Evolutionary conservation across 345 rosid genomes (phyloP), one percentile per base, ranked within the genome.

Genomic region (Hevea brasiliensis): DNA sequence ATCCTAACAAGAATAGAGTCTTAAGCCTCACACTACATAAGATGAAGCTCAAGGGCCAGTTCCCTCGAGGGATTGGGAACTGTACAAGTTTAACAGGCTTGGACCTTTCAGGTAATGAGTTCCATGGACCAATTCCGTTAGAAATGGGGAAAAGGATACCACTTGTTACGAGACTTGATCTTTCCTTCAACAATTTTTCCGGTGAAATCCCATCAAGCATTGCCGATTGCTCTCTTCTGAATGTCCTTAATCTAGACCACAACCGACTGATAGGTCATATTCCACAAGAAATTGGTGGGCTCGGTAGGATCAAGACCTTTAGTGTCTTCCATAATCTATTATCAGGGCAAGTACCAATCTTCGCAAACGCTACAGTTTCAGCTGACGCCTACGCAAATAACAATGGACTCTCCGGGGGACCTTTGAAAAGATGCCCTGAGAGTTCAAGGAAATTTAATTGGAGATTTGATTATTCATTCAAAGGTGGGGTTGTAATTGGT

Each of bases 171-270:
- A 0, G 23, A 18, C 73, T 80, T 32, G 78, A 79, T 61, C 74
- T 76, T 20, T 82, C 80, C 0, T 56, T 37, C 45, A 82, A 82
- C 76, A 32, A 32, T 18, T 76, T 82, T 48, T 72, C 76, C 6
- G 82, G 78, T 20, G 57, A 68, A n/a, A 82, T 79, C 58, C 82
- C 82, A 2, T 0, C 37, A 3, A 18, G 18, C 20, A 51, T 76
- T 53, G 70, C 74, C 3, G 65, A 79, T 23, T 72, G 76, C 32
- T 14, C 44, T 7, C 32, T 15, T 76, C 21, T 37, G 51, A 51
- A 57, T 68, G 20, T 79, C 67, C 55, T 55, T 4, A 6, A 68
- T 57, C 14, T 47, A 56, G 74, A 79, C 26, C 67, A 61, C 53
- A 80, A 80, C 74, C 50, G 11, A 23, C 42, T 80, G 5, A 75